Conservation (phyloP, 257 asterid species). For the Solanum tarapatanum region DNA sequence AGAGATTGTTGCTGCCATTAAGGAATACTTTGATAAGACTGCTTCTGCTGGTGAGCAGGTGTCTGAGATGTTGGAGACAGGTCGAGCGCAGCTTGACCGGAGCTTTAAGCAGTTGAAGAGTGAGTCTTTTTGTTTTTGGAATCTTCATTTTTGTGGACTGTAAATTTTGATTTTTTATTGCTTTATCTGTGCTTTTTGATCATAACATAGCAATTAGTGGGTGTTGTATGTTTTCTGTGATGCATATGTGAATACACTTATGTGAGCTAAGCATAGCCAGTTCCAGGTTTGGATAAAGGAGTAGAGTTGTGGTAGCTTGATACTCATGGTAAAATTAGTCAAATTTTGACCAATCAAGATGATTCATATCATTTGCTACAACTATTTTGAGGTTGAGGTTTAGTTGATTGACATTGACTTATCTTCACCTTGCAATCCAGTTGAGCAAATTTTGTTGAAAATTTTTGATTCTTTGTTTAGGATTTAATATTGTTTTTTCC, state of each 20-base stretch:
- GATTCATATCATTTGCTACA: neutral
- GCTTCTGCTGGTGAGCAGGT: constrained; percentile 88
- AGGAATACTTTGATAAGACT: constrained; percentile 77
- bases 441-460: neutral
- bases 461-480: neutral
- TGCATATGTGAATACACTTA: neutral
- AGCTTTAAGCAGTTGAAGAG: constrained; percentile 84
- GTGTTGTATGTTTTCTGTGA: neutral
- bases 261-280: neutral
- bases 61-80: constrained; percentile 85
- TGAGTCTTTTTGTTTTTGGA: constrained; percentile 14
- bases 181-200: neutral
- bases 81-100: constrained; percentile 81
- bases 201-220: neutral
- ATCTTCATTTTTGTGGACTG: neutral
- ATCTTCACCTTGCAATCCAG: neutral
- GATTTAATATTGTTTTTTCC: neutral
- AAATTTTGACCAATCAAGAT: neutral
- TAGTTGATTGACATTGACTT: neutral
- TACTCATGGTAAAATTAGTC: neutral
- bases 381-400: neutral
- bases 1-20: constrained; percentile 78
- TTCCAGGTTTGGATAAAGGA: neutral
- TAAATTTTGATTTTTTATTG: neutral
- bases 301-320: neutral